Evolutionary conservation across 2,329 filamentous ascomycete species (phyloP).

Genomic region (Pseudocercospora pini-densiflorae): DNA sequence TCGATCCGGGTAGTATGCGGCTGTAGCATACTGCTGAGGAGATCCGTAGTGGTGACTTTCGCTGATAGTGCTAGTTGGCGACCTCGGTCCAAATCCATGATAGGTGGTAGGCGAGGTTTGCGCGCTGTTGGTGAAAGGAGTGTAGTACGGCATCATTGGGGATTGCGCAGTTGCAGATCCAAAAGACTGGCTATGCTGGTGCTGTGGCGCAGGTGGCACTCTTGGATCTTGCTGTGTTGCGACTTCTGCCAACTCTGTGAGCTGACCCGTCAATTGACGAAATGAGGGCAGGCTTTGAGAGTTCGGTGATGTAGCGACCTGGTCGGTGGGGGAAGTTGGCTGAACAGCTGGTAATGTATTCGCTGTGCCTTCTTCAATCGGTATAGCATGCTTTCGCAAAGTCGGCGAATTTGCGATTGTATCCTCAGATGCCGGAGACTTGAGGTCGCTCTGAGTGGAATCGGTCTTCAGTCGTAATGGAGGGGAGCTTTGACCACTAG

Average conservation of each 20-base stretch:
- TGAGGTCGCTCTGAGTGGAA: slow-evolving; percentile 1
- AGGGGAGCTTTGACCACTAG: slow-evolving; percentile 5
- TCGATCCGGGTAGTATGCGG: slow-evolving; percentile 31
- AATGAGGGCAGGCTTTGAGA: slow-evolving; percentile 39
- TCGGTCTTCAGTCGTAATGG: slow-evolving; percentile 12
- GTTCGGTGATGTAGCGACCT: slow-evolving; percentile 28
- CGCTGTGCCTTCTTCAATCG: slow-evolving; percentile 21
- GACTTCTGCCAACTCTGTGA: slow-evolving; percentile 52
- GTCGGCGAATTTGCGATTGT: slow-evolving; percentile 32
- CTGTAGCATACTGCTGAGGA: slow-evolving; percentile 25
- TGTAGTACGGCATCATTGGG: slow-evolving; percentile 32
- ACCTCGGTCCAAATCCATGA: slow-evolving; percentile 25
- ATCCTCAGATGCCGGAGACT: slow-evolving; percentile 15
- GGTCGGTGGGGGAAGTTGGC: slow-evolving; percentile 27
- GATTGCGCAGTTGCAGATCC: slow-evolving; percentile 38
- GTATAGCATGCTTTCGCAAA: slow-evolving; percentile 28
- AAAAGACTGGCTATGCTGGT: slow-evolving; percentile 36
- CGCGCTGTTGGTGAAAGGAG: slow-evolving; percentile 28
- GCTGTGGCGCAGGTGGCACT: slow-evolving; percentile 24
- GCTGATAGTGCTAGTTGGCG: slow-evolving; percentile 34
- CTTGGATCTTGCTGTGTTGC: slow-evolving; percentile 29
- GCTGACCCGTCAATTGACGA: slow-evolving; percentile 35
- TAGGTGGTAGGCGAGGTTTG: slow-evolving; percentile 36
- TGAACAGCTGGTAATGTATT: slow-evolving; percentile 35
- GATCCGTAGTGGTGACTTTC: slow-evolving; percentile 34